phyloP scores from a whole-genome alignment of 1,284 basidiomycete species.

The Polyporus tsugae region DNA sequence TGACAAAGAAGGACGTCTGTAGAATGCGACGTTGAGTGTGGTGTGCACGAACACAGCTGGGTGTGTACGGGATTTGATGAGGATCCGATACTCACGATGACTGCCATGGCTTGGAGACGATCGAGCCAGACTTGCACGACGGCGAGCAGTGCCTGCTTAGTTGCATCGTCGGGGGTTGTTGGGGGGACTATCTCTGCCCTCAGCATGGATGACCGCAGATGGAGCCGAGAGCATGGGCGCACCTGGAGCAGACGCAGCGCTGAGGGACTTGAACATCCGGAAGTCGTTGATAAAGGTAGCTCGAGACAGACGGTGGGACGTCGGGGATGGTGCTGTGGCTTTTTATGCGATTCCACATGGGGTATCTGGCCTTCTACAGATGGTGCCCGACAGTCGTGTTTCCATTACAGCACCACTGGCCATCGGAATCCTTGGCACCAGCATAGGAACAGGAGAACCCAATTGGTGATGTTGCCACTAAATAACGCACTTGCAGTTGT shows the following conservation, averaged over 20 bases:
- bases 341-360: constrained; percentile 3
- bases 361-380: background rate
- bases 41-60: constrained; percentile 23
- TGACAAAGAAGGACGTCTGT: constrained; percentile 50
- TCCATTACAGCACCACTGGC: background rate
- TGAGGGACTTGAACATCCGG: constrained; percentile 1
- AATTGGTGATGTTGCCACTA: no score
- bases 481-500: background rate
- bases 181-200: constrained; percentile 32
- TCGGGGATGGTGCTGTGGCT: background rate
- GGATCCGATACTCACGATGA: constrained; percentile 46
- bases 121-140: constrained; percentile 43
- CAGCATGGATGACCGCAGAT: background rate
- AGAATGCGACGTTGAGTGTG: constrained; percentile 39
- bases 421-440: no score
- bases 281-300: background rate
- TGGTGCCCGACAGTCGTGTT: background rate
- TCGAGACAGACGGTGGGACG: background rate
- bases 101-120: constrained; percentile 43
- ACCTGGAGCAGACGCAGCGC: background rate
- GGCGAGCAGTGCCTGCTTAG: constrained; percentile 38
- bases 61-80: constrained; percentile 36
- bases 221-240: background rate
- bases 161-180: constrained; percentile 38
- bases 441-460: no score